Base-by-base conservation (phyloP, 768 basidiomycete species). In the Mycena albidolilacea region DNA sequence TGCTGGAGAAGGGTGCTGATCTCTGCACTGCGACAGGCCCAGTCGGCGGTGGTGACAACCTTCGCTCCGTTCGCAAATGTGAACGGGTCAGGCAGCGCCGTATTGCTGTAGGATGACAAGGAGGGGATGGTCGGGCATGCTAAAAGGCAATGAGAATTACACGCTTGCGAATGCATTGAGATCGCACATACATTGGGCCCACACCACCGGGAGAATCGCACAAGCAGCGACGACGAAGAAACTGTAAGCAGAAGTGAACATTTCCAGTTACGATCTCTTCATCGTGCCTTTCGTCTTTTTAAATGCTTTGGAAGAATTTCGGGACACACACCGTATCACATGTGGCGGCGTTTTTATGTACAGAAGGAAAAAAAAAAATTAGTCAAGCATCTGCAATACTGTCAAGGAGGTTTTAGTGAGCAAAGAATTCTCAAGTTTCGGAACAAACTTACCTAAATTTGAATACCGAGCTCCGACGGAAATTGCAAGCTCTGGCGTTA, bases 81-180 rank as follows among this genome's bases (percentile, higher is more conserved):
- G 85, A 91, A 91, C 0, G 90, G 90, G 76, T 90, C 85, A 10
- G 87, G 88, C 17, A 91, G 84, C 39, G 74, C 46, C 66, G 83
- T 84, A 63, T 83, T 68, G 75, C 86, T 85, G 72, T 82, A 83
- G 23, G 83, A 82, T 30, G 74, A 79, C 37, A 83, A 78, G 19
- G 74, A 60, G 0, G 74, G 74, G 39, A 72, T 75, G 35, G 70
- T 57, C 19, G 74, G 74, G 70, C 74, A 70, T 58, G 69, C 73
- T 67, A 19, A 37, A 41, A 12, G 44, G 37, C 7, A 21, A 55
- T 10, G 3, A 21, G 39, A 5, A 30, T 55, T 17, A 54, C 41
- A 59, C 44, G 14, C 30, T 41, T 14, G 44, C 1, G 19, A 23
- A 35, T 30, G 10, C 23, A 21, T 19, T 30, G n/a, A 68, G 23